phyloP scores from a whole-genome alignment of 2,329 filamentous ascomycete genomes.

The Penicillium sp. region DNA sequence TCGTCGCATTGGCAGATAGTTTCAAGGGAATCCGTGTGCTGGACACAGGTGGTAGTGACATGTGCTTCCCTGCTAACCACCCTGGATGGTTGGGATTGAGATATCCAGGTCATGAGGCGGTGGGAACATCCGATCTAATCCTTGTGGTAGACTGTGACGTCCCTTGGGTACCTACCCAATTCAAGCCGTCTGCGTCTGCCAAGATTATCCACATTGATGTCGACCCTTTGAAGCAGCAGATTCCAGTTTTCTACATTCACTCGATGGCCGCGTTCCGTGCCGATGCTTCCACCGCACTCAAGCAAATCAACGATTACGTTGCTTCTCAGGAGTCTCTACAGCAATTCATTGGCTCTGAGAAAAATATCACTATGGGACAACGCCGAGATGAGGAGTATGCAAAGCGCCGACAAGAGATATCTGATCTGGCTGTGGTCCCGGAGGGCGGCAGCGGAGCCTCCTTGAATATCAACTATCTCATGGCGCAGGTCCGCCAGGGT shows the following conservation, averaged over 20 bases:
- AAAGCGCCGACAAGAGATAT: conserved; percentile 61
- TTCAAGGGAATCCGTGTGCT: conserved; percentile 52
- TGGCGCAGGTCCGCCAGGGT: conserved; percentile 55
- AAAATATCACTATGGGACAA: conserved; percentile 52
- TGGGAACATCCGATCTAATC: conserved; percentile 78
- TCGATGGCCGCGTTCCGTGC: conserved; percentile 66
- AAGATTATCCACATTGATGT: conserved; percentile 66
- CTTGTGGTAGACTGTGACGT: conserved; percentile 86
- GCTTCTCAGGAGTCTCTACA: conserved; percentile 47
- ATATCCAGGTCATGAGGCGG: conserved; percentile 71
- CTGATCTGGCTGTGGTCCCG: conserved; percentile 55
- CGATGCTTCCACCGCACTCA: conserved; percentile 63
- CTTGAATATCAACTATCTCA: conserved; percentile 61
- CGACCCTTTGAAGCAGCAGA: conserved; percentile 69
- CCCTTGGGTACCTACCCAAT: conserved; percentile 84
- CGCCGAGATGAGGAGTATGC: conserved; percentile 59
- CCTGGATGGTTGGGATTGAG: conserved; percentile 66
- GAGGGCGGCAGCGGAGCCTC: conserved; percentile 56
- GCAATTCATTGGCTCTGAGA: conserved; percentile 43
- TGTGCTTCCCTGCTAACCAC: conserved; percentile 52
- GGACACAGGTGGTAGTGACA: conserved; percentile 54
- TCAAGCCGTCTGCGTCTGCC: conserved; percentile 56
- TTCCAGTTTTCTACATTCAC: conserved; percentile 70
- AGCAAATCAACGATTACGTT: conserved; percentile 67
- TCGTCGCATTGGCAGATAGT: conserved; percentile 49